A percentile compares a stretch with the other conserved stretches of the same genome.
Evolutionary conservation across 2,329 filamentous ascomycete genomes (phyloP).

Genomic region (Ophiostoma sp.): DNA sequence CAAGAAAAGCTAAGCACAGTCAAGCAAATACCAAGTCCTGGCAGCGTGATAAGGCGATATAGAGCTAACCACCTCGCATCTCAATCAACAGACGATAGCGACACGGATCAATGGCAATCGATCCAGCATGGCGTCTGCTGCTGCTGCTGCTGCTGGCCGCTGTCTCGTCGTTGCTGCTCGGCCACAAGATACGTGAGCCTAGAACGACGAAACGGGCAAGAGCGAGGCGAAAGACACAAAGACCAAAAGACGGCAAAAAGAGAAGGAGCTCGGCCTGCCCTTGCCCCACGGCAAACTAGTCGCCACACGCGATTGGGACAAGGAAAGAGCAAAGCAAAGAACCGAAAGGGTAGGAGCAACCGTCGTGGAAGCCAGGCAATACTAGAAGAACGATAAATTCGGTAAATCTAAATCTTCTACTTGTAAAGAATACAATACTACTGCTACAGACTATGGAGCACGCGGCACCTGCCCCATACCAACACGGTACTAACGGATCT

Average conservation of each 20-base stretch:
- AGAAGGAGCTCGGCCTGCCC: slow-evolving; percentile 7
- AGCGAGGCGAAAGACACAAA: background rate
- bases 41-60: background rate
- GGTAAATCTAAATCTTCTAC: background rate
- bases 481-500: slow-evolving; percentile 5
- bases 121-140: too few species aligned
- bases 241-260: slow-evolving; percentile 1
- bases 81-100: too few species aligned
- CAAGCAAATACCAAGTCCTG: background rate
- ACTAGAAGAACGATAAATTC: background rate
- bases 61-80: too few species aligned
- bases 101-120: too few species aligned
- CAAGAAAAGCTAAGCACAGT: background rate
- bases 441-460: background rate
- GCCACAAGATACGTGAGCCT: background rate
- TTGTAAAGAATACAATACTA: background rate
- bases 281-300: background rate
- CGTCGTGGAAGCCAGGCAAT: background rate
- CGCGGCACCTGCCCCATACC: slow-evolving; percentile 2
- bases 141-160: too few species aligned
- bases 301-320: slow-evolving; percentile 1
- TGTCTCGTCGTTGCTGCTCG: background rate
- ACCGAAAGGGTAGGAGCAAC: slow-evolving; percentile 6
- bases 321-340: slow-evolving; percentile 1
- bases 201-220: background rate